Conservation (phyloP, 768 basidiomycete genomes). For the Tulasnella sp. region DNA sequence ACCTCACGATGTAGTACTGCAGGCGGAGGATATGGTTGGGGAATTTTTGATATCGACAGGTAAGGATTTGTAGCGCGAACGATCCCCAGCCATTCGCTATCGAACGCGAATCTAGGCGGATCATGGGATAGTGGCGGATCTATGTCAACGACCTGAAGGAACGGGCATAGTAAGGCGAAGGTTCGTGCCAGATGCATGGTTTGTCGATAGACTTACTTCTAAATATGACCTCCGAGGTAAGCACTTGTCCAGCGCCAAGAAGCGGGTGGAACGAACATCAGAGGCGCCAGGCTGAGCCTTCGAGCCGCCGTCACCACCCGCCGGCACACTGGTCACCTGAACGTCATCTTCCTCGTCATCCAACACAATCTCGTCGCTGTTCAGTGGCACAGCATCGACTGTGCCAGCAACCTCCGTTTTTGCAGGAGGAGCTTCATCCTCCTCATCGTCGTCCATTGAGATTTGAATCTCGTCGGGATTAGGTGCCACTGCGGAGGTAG, state of each 20-base stretch:
- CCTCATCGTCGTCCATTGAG: conserved; percentile 24
- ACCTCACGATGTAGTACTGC: conserved; percentile 43
- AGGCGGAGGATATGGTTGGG: conserved; percentile 50
- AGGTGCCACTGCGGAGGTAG: neutral
- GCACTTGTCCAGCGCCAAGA: conserved; percentile 89
- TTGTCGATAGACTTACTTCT: conserved; percentile 47
- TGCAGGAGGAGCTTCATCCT: conserved; percentile 13
- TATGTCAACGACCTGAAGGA: conserved; percentile 59
- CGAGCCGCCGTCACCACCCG: neutral
- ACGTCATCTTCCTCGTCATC: conserved; percentile 25
- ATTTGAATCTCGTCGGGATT: conserved; percentile 26
- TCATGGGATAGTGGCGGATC: conserved; percentile 22
- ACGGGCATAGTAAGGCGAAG: neutral
- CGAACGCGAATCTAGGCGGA: conserved; percentile 44
- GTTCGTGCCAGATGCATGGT: neutral
- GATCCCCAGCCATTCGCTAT: conserved; percentile 92
- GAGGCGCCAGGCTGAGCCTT: conserved; percentile 6
- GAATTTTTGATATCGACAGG: conserved; percentile 44
- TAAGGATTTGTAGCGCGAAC: conserved; percentile 74
- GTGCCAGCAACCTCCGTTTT: conserved; percentile 8
- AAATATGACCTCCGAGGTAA: conserved; percentile 60
- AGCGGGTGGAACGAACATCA: conserved; percentile 41
- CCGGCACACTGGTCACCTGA: conserved; percentile 4
- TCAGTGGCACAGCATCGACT: conserved; percentile 19
- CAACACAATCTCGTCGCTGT: conserved; percentile 43